These are phyloP conservation scores for Metarhizium robertsii DNA, from an alignment of 2,329 filamentous ascomycete species.

Conservation along the genomic window DNA sequence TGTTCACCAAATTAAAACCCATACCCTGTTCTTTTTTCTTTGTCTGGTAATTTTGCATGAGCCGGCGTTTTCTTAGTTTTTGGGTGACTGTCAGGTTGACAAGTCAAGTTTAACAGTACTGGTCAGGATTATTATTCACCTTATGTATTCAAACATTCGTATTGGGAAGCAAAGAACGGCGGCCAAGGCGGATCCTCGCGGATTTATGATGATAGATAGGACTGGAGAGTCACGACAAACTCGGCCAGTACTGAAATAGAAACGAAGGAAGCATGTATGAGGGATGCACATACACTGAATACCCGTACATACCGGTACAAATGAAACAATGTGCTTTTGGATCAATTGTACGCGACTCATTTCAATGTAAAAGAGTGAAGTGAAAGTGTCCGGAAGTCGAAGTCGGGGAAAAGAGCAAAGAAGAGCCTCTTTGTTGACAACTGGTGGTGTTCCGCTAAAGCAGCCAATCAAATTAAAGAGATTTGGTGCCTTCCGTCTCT, in stretches of 20 bases:
- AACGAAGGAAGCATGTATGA: not conserved
- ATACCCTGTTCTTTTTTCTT: slow-evolving; percentile 4
- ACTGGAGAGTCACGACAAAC: not conserved
- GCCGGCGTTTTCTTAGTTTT: slow-evolving; percentile 6
- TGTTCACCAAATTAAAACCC: slow-evolving; percentile 14
- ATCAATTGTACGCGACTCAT: not conserved
- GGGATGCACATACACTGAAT: not conserved
- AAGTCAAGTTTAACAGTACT: not conserved
- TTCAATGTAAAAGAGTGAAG: not conserved
- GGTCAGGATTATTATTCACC: not conserved
- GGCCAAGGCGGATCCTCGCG: slow-evolving; percentile 1
- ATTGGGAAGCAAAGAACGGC: not conserved
- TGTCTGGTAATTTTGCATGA: slow-evolving; percentile 8
- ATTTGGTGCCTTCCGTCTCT: not conserved
- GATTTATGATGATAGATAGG: not conserved
- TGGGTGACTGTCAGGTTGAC: not conserved
- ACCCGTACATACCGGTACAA: not conserved
- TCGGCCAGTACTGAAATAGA: not conserved
- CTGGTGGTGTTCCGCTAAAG: not conserved
- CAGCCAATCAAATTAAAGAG: not conserved
- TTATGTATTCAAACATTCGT: not conserved
- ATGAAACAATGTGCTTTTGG: not conserved
- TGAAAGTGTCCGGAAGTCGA: not conserved
- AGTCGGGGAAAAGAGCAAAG: not conserved
- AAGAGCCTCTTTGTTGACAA: not conserved